Evolutionary conservation across 306 rosid genomes (phyloP).

Genomic region (Begonia peltatifolia): DNA sequence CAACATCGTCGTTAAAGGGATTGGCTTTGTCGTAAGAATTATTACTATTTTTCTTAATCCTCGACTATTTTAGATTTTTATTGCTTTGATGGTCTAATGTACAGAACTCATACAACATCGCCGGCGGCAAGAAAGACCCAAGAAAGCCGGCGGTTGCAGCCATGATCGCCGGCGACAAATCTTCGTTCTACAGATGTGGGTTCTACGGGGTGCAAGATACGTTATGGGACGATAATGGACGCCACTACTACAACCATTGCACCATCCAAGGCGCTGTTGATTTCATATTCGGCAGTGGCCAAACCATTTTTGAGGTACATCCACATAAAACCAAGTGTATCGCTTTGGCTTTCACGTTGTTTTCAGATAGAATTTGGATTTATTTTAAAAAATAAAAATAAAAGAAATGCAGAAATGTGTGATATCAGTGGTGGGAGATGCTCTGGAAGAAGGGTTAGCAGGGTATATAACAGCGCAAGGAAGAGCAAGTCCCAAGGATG

Average conservation of each 20-base stretch:
- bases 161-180: constrained; percentile 40
- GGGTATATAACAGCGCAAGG: constrained; percentile 78
- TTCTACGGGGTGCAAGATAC: constrained; percentile 79
- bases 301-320: constrained; percentile 56
- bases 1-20: constrained; percentile 32
- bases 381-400: not conserved
- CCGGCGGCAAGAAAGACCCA: constrained; percentile 3
- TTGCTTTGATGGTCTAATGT: not conserved
- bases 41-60: too few species aligned
- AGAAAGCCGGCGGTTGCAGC: constrained; percentile 50
- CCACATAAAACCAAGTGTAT: not conserved
- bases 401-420: constrained; percentile 28
- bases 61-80: not conserved
- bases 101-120: constrained; percentile 46
- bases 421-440: constrained; percentile 28
- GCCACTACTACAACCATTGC: constrained; percentile 54
- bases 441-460: constrained; percentile 16
- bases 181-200: constrained; percentile 32
- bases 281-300: constrained; percentile 69
- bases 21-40: constrained; percentile 46
- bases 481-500: constrained; percentile 23
- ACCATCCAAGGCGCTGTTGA: constrained; percentile 72
- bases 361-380: not conserved
- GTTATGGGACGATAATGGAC: constrained; percentile 61
- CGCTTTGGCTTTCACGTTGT: not conserved